These are phyloP conservation scores for Botrytis hyacinthi DNA, from an alignment of 2,329 filamentous ascomycete species.

Conservation along the genomic window DNA sequence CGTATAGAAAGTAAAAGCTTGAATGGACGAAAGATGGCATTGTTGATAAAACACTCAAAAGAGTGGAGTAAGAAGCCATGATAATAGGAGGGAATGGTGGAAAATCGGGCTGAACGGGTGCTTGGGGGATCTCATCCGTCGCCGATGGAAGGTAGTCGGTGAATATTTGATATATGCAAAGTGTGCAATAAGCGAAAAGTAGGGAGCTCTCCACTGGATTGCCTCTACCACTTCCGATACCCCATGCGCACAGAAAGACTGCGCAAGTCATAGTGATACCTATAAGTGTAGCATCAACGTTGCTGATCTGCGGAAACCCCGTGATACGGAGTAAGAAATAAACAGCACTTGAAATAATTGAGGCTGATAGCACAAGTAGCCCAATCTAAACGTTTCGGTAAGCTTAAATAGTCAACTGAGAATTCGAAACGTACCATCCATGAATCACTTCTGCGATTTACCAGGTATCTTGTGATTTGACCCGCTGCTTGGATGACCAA, in stretches of 20 bases:
- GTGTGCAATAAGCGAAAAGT: conserved; percentile 94
- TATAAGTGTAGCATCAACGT: conserved; percentile 87
- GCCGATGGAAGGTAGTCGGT: conserved; percentile 87
- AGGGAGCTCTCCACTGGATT: conserved; percentile 95
- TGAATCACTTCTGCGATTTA: conserved; percentile 88
- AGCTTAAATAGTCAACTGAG: conserved; percentile 12
- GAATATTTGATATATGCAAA: conserved; percentile 98
- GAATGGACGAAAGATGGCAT: conserved; percentile 83
- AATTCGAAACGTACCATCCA: conserved; percentile 73
- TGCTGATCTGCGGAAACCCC: conserved; percentile 88
- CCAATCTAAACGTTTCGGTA: conserved; percentile 61
- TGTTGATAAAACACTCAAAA: conserved; percentile 78
- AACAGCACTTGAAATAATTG: conserved; percentile 86
- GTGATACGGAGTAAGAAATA: conserved; percentile 97
- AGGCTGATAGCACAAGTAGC: conserved; percentile 82
- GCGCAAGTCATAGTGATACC: conserved; percentile 90
- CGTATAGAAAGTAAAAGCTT: conserved; percentile 80
- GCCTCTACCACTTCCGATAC: conserved; percentile 88
- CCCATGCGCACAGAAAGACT: conserved; percentile 89
- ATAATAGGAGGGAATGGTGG: conserved; percentile 96
- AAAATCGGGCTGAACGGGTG: conserved; percentile 73
- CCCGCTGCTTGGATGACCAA: conserved; percentile 93
- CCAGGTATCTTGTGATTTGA: conserved; percentile 91
- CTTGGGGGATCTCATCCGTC: conserved; percentile 53
- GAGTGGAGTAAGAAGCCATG: conserved; percentile 95